Base-by-base conservation (phyloP, 2,329 filamentous ascomycete genomes). In the Daldinia eschscholtzii region DNA sequence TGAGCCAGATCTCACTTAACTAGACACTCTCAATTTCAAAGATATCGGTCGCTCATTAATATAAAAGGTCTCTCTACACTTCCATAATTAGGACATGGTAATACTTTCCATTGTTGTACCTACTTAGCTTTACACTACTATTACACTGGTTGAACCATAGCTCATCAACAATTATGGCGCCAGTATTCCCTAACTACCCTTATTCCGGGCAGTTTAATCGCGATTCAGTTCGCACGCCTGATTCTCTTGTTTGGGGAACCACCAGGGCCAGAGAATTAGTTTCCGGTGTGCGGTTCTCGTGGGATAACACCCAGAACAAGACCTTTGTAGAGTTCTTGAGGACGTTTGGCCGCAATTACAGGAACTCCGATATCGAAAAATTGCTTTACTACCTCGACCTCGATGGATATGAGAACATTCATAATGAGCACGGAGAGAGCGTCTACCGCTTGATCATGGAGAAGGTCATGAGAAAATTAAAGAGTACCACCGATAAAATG, bases 381-480 rank as follows among this genome's bases (percentile, higher is more conserved):
- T 39, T 73, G 4, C 65, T 73, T 6, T 13, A 26, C 15, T n/a
- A 65, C 1, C 67, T 73, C 13, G 65, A 68, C 23, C 62, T 73
- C 3, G 55, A 73, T 26, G 71, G 69, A 3, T 73, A 70, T n/a
- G 55, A 71, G 12, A 13, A 59, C 1, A 64, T 72, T 26, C 9
- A 39, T 0, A 73, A 68, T 18, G 4, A 23, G 2, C 5, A 57
- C 13, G 69, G 63, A 2, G 2, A 70, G 20, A 71, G 65, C 33
- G 69, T 73, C 3, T 39, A 68, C 30, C 6, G 4, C 9, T 4
- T 73, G 12, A 71, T 73, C 5, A n/a, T 50, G 18, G 41, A 33
- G n/a, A 72, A 72, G 30, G 68, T 71, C 1, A 13, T 42, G 30
- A 62, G 64, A 0, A 72, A 72, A 35, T 23, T 72, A 13, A 56